phyloP scores from a whole-genome alignment of 257 asterid genomes.

The Nemophila menziesii region DNA sequence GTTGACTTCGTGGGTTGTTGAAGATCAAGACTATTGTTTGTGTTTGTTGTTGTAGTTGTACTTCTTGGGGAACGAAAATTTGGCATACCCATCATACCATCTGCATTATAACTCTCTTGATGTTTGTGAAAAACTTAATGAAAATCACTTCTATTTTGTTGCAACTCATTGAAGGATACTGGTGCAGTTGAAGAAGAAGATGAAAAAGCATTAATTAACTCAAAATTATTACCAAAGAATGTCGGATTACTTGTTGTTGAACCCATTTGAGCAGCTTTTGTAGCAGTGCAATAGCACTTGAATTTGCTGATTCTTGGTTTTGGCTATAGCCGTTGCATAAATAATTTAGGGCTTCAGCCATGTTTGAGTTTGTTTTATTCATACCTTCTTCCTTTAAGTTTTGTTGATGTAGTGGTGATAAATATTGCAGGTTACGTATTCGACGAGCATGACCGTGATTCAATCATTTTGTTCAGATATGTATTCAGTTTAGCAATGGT shows the following conservation, averaged over 20 bases:
- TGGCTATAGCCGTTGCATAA: slow-evolving; percentile 21
- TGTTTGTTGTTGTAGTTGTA: slow-evolving; percentile 4
- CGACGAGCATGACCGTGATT: too few species aligned
- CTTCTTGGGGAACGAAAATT: slow-evolving; percentile 22
- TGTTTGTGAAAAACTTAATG: slow-evolving; percentile 33
- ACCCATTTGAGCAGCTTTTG: slow-evolving; percentile 92
- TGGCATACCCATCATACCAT: slow-evolving; percentile 22
- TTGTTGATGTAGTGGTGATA: slow-evolving; percentile 21
- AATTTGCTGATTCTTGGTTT: slow-evolving; percentile 10
- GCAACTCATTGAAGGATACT: slow-evolving; percentile 12
- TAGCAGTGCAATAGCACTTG: slow-evolving; percentile 69
- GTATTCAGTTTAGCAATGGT: too few species aligned
- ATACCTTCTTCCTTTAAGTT: slow-evolving; percentile 30
- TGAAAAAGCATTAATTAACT: slow-evolving; percentile 13
- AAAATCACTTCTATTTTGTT: slow-evolving; percentile 29
- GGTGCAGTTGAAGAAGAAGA: slow-evolving; percentile 26
- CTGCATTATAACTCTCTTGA: slow-evolving; percentile 15
- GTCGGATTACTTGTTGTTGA: slow-evolving; percentile 44
- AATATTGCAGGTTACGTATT: too few species aligned
- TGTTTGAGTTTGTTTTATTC: slow-evolving; percentile 9
- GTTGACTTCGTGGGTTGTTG: neutral
- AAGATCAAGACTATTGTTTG: slow-evolving; percentile 12
- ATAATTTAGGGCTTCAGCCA: slow-evolving; percentile 36
- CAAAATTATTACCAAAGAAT: slow-evolving; percentile 38
- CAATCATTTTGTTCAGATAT: too few species aligned